Percentiles rank a stretch among this genome's conserved stretches.
Evolutionary conservation across 768 basidiomycete species (phyloP).

Genomic region (Suillus discolor): DNA sequence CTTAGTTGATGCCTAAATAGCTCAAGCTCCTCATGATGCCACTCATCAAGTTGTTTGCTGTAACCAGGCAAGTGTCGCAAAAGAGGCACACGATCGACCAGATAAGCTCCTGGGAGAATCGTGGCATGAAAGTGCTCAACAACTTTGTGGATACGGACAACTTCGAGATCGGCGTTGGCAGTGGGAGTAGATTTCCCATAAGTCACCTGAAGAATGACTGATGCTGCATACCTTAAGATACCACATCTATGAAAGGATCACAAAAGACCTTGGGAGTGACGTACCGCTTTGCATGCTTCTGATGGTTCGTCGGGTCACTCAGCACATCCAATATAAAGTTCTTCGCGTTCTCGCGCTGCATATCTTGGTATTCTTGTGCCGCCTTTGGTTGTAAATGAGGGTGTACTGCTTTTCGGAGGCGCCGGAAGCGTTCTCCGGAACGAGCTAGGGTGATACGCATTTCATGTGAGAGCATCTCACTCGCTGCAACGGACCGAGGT

Average conservation of each 20-base stretch:
- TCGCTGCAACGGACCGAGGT: constrained; percentile 50
- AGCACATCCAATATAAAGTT: constrained; percentile 22
- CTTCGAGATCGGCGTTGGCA: constrained; percentile 15
- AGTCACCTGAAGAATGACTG: constrained; percentile 24
- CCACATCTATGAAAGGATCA: not conserved
- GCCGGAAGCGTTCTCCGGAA: constrained; percentile 56
- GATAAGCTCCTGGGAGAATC: constrained; percentile 33
- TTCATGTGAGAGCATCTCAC: constrained; percentile 55
- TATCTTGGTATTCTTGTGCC: constrained; percentile 45
- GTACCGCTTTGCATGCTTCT: constrained; percentile 20
- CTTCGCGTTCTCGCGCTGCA: constrained; percentile 38
- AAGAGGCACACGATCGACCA: constrained; percentile 36
- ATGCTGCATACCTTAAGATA: constrained; percentile 21
- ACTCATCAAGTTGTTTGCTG: constrained; percentile 50
- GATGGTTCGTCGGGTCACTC: constrained; percentile 15
- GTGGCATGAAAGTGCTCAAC: constrained; percentile 29
- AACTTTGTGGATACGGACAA: constrained; percentile 20
- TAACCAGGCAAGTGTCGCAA: constrained; percentile 56
- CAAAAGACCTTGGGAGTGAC: not conserved
- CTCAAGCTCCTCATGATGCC: constrained; percentile 50
- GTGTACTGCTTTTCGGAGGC: constrained; percentile 54
- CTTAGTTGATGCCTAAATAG: constrained; percentile 51
- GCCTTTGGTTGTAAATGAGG: constrained; percentile 54
- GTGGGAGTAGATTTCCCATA: constrained; percentile 30
- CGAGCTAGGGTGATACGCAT: constrained; percentile 54